A percentile compares a stretch with the other conserved stretches of the same genome.
These are phyloP conservation scores for Gomphus sp. DNA, from an alignment of 1,284 basidiomycete species.

Conservation along the genomic window DNA sequence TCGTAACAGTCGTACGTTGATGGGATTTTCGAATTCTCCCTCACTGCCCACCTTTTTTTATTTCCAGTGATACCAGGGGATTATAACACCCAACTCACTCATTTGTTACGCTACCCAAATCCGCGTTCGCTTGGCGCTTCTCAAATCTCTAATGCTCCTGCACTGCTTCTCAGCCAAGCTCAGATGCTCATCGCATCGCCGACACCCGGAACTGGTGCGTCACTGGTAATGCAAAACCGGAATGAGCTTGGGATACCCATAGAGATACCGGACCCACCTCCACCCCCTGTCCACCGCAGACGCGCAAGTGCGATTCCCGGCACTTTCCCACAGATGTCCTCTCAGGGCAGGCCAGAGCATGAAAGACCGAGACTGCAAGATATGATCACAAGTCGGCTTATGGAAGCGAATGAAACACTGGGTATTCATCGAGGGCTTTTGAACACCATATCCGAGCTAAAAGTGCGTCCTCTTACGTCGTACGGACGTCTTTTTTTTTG, in stretches of 20 bases:
- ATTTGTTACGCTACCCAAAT: conserved; percentile 76
- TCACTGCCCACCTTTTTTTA: neutral
- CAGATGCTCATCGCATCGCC: conserved; percentile 68
- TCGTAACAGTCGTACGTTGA: conserved; percentile 65
- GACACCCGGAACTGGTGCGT: conserved; percentile 61
- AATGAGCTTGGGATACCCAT: conserved; percentile 64
- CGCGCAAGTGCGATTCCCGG: conserved; percentile 17
- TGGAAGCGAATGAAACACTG: conserved; percentile 68
- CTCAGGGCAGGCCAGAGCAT: conserved; percentile 11
- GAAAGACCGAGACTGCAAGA: conserved; percentile 44
- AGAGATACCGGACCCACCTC: conserved; percentile 48
- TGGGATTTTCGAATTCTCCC: neutral
- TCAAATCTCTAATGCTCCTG: conserved; percentile 40
- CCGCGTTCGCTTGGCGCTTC: conserved; percentile 23
- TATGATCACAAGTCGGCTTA: conserved; percentile 56
- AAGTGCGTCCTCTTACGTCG: conserved; percentile 12
- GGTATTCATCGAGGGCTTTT: conserved; percentile 38
- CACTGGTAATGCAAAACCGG: conserved; percentile 72
- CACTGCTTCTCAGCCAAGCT: conserved; percentile 75
- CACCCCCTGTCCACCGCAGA: conserved; percentile 28
- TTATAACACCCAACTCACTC: conserved; percentile 76
- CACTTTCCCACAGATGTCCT: conserved; percentile 8
- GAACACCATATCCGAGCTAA: conserved; percentile 18
- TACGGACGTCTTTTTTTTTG: conserved; percentile 53
- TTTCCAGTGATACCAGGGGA: conserved; percentile 71